A percentile compares a stretch with the other conserved stretches of the same genome.
Conservation (phyloP, 768 basidiomycete species). For the Postia placenta region DNA sequence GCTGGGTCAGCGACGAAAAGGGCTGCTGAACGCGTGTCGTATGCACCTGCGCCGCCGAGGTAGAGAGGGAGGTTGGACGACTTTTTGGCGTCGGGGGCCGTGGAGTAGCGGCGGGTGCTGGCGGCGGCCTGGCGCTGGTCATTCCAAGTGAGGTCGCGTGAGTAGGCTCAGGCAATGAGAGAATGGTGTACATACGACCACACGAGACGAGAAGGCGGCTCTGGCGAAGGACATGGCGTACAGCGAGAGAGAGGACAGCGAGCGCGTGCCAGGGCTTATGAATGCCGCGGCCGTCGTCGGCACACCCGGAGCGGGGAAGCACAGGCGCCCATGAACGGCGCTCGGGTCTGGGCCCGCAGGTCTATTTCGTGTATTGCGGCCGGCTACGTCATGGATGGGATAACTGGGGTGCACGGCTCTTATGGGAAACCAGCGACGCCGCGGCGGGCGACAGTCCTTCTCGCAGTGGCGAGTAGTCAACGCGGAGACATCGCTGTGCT, state of each 20-base stretch:
- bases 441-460: no score
- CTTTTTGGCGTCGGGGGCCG: conserved; percentile 38
- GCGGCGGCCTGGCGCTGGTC: conserved; percentile 12
- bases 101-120: conserved; percentile 40
- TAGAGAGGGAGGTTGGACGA: conserved; percentile 43
- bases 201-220: conserved; percentile 12
- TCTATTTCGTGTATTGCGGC: no score
- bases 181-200: conserved; percentile 1
- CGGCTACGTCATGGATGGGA: no score
- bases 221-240: conserved; percentile 21
- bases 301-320: no score
- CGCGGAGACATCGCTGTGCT: no score
- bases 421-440: no score
- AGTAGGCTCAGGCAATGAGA: neutral
- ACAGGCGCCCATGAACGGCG: no score
- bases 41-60: conserved; percentile 42
- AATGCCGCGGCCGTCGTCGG: no score
- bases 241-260: neutral
- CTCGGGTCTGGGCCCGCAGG: no score
- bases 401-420: no score
- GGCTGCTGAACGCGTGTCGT: conserved; percentile 15
- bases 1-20: conserved; percentile 25
- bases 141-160: neutral
- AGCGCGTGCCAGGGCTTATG: neutral
- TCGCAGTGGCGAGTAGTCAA: no score